phyloP scores from a whole-genome alignment of 495 filamentous ascomycete species.

The Lindgomyces ingoldianus region DNA sequence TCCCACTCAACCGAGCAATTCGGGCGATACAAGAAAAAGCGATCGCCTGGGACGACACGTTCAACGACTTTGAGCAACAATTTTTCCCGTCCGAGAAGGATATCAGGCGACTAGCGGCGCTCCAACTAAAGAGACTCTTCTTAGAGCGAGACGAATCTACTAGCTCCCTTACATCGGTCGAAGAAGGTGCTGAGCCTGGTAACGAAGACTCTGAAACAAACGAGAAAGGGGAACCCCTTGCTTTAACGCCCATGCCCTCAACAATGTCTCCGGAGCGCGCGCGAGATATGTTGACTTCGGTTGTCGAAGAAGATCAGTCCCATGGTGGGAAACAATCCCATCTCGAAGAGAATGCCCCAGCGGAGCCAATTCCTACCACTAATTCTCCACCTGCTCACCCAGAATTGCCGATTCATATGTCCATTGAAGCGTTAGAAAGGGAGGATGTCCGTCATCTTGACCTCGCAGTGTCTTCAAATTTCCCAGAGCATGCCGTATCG shows the following conservation, averaged over 20 bases:
- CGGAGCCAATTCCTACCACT: neutral
- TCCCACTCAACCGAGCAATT: slow-evolving; percentile 84
- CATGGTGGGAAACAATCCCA: slow-evolving; percentile 1
- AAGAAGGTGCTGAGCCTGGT: slow-evolving; percentile 46
- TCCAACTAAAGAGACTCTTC: slow-evolving; percentile 94
- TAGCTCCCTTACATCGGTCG: slow-evolving; percentile 65
- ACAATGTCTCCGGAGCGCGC: slow-evolving; percentile 59
- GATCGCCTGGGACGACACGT: slow-evolving; percentile 87
- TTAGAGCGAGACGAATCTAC: slow-evolving; percentile 78
- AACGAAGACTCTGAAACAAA: slow-evolving; percentile 48
- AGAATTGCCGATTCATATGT: slow-evolving; percentile 43
- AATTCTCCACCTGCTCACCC: neutral
- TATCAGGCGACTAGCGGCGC: slow-evolving; percentile 83
- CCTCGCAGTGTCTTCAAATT: slow-evolving; percentile 59
- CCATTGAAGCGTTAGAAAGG: slow-evolving; percentile 38
- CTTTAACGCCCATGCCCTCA: slow-evolving; percentile 39
- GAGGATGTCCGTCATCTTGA: slow-evolving; percentile 71
- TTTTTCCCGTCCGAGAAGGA: slow-evolving; percentile 98
- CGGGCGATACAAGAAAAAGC: slow-evolving; percentile 90
- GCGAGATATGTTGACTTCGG: slow-evolving; percentile 63
- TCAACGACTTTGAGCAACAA: slow-evolving; percentile 85
- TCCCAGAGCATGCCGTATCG: slow-evolving; percentile 34
- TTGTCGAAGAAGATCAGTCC: slow-evolving; percentile 62
- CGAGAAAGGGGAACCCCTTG: slow-evolving; percentile 50
- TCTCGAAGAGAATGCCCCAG: neutral